Percentiles rank a stretch among this genome's conserved stretches.
Conservation (phyloP, 164 flowering plant genomes). For the Umbilicus rupestris region DNA sequence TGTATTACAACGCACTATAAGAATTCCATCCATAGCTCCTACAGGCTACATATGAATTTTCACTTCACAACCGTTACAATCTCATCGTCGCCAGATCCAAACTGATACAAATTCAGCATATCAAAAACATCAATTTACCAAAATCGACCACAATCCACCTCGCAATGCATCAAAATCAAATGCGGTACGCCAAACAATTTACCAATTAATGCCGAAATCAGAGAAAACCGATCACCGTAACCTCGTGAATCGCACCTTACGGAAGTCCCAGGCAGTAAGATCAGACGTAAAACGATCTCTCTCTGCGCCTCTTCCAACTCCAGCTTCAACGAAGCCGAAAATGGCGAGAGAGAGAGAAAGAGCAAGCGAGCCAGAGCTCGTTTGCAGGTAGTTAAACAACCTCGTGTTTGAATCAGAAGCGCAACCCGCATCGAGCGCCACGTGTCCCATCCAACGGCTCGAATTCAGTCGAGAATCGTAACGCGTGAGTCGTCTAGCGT, state of each 20-base stretch:
- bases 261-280: background rate
- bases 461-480: too few relatives aligned
- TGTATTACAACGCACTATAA: too few relatives aligned
- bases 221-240: background rate
- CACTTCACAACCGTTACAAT: too few relatives aligned
- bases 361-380: background rate
- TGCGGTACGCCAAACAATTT: too few relatives aligned
- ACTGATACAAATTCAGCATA: background rate
- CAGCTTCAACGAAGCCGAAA: background rate
- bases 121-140: background rate
- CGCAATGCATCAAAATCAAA: too few relatives aligned
- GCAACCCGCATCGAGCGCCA: background rate
- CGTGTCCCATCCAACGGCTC: background rate
- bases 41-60: too few relatives aligned
- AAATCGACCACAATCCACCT: too few relatives aligned
- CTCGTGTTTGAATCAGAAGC: background rate
- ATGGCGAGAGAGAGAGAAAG: background rate
- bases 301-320: background rate
- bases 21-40: too few relatives aligned
- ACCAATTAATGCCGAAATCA: background rate
- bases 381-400: conserved; percentile 1
- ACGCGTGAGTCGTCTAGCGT: too few relatives aligned
- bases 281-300: background rate
- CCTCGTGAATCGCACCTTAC: background rate
- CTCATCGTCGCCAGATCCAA: too few relatives aligned